Evolutionary conservation across 2,329 filamentous ascomycete genomes (phyloP).

Genomic region (Leptosphaerulina australis): DNA sequence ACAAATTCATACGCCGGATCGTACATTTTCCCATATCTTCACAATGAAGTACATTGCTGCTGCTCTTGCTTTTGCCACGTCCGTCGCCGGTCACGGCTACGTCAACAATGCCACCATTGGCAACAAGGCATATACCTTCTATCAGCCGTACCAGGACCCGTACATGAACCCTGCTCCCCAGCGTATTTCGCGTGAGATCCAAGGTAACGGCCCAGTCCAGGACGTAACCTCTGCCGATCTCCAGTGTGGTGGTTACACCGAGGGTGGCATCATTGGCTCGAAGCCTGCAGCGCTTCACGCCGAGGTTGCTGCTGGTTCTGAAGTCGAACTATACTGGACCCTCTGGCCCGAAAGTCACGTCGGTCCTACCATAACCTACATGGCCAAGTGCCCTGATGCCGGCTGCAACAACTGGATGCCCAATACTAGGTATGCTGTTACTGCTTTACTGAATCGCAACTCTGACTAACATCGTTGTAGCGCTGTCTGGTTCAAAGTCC

Average conservation of each 20-base stretch:
- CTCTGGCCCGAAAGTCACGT: constrained; percentile 57
- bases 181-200: constrained; percentile 63
- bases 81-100: constrained; percentile 45
- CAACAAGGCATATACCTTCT: constrained; percentile 41
- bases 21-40: constrained; percentile 15
- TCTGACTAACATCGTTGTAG: constrained; percentile 14
- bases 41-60: constrained; percentile 44
- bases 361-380: constrained; percentile 64
- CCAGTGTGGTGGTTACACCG: constrained; percentile 62
- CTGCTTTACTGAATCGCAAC: neutral
- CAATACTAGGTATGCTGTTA: constrained; percentile 46
- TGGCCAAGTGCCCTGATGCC: constrained; percentile 62
- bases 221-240: constrained; percentile 61
- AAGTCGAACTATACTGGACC: constrained; percentile 61
- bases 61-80: constrained; percentile 35
- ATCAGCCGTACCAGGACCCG: constrained; percentile 45
- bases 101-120: constrained; percentile 45
- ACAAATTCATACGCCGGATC: constrained; percentile 15
- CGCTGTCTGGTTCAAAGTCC: constrained; percentile 64
- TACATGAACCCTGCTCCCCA: constrained; percentile 49
- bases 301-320: constrained; percentile 59
- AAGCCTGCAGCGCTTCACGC: constrained; percentile 62
- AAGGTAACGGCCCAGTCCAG: constrained; percentile 64
- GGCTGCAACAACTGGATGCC: constrained; percentile 60
- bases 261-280: constrained; percentile 57